Conservation (phyloP, 176 grass and related monocot genomes). For the Paspalum vaginatum region DNA sequence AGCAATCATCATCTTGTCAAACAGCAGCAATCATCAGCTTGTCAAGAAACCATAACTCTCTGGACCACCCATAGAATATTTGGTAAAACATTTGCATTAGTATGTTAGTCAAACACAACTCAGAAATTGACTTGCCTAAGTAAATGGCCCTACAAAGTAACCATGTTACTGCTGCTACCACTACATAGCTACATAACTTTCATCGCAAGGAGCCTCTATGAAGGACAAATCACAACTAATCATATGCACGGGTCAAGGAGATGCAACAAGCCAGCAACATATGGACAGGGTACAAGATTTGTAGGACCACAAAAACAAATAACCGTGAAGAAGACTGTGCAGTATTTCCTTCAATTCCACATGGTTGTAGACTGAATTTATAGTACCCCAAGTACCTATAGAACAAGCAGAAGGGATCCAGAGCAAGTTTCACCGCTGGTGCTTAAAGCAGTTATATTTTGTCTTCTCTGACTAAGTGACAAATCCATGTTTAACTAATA, state of each 20-base stretch:
- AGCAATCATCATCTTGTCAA: not conserved
- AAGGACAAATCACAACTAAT: not conserved
- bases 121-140: conserved; percentile 7
- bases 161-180: conserved; percentile 6
- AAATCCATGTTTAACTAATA: conserved; percentile 42
- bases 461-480: conserved; percentile 11
- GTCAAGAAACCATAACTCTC: conserved; percentile 12
- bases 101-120: not conserved
- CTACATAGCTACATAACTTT: conserved; percentile 13
- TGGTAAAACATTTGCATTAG: not conserved
- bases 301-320: not conserved
- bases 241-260: not conserved
- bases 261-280: not conserved
- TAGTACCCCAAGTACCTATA: not conserved
- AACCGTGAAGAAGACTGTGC: not conserved
- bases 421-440: conserved; percentile 9
- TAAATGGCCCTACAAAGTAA: not conserved
- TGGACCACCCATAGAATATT: not conserved
- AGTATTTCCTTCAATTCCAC: conserved; percentile 35
- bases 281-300: not conserved
- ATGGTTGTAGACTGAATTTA: not conserved
- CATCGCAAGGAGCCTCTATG: not conserved
- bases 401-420: conserved; percentile 19
- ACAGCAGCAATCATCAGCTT: not conserved
- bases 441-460: not conserved